Conservation (phyloP, 2,329 filamentous ascomycete genomes). For the Lomentospora prolificans region DNA sequence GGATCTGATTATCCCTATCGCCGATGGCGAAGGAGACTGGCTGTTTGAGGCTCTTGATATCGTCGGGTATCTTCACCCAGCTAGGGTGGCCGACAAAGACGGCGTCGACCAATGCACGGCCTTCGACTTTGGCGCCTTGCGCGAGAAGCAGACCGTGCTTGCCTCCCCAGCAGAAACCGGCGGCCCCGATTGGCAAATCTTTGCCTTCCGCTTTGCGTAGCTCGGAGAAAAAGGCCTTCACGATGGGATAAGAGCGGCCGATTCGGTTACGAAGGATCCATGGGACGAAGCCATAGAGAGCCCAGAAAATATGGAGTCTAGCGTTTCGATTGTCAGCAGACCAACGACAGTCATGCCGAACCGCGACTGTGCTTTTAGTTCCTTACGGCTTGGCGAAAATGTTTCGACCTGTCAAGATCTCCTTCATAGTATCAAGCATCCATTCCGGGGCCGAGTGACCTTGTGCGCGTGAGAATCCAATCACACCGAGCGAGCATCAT, state of each 20-base stretch:
- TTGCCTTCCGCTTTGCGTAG: constrained; percentile 23
- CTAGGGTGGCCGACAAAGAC: constrained; percentile 45
- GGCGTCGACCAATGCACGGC: constrained; percentile 35
- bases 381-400: constrained; percentile 21
- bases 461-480: constrained; percentile 6
- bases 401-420: constrained; percentile 14
- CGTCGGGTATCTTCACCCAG: constrained; percentile 33
- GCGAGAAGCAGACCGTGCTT: constrained; percentile 41
- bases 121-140: constrained; percentile 22
- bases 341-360: too few relatives aligned
- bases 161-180: constrained; percentile 57
- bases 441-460: constrained; percentile 21
- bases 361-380: too few relatives aligned
- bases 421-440: constrained; percentile 20
- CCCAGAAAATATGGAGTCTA: constrained; percentile 18
- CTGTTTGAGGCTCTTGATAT: constrained; percentile 32
- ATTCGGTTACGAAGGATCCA: constrained; percentile 22
- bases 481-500: neutral
- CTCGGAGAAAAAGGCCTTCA: constrained; percentile 25
- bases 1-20: constrained; percentile 31
- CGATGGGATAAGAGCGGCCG: constrained; percentile 22
- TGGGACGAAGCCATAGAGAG: constrained; percentile 19
- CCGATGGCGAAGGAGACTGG: constrained; percentile 38
- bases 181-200: constrained; percentile 33
- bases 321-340: neutral